phyloP scores from a whole-genome alignment of 164 flowering plant genomes.

The Aristolochia fimbriata region DNA sequence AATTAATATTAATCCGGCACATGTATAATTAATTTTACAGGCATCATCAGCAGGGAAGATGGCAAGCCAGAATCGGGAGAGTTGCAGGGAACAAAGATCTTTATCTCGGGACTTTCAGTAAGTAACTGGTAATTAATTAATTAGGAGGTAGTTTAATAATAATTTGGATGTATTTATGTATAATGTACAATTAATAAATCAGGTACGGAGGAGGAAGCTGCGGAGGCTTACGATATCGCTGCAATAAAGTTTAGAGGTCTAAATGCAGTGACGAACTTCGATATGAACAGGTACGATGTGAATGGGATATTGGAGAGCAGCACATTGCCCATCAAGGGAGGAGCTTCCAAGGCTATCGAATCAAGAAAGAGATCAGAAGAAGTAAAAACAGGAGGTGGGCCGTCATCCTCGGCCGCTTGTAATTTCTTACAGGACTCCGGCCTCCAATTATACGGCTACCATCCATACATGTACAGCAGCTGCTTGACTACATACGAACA shows the following conservation, averaged over 20 bases:
- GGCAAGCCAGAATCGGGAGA: slow-evolving; percentile 98
- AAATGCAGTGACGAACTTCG: slow-evolving; percentile 79
- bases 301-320: slow-evolving; percentile 71
- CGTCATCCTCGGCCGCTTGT: slow-evolving; percentile 31
- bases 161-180: too few species aligned
- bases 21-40: slow-evolving; percentile 17
- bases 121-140: too few species aligned
- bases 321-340: slow-evolving; percentile 69
- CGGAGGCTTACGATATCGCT: slow-evolving; percentile 85
- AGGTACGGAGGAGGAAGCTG: slow-evolving; percentile 93
- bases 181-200: too few species aligned
- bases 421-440: slow-evolving; percentile 25
- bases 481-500: too few species aligned
- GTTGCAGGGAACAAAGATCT: slow-evolving; percentile 97
- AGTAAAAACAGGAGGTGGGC: too few species aligned
- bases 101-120: slow-evolving; percentile 92
- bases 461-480: slow-evolving; percentile 19
- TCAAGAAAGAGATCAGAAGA: slow-evolving; percentile 2
- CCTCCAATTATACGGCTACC: slow-evolving; percentile 25
- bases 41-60: slow-evolving; percentile 96
- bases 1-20: background rate
- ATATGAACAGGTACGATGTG: slow-evolving; percentile 78
- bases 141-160: too few species aligned
- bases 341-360: slow-evolving; percentile 64
- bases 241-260: slow-evolving; percentile 80